phyloP scores from a whole-genome alignment of 116 monocot genomes.

The Posidonia oceanica region DNA sequence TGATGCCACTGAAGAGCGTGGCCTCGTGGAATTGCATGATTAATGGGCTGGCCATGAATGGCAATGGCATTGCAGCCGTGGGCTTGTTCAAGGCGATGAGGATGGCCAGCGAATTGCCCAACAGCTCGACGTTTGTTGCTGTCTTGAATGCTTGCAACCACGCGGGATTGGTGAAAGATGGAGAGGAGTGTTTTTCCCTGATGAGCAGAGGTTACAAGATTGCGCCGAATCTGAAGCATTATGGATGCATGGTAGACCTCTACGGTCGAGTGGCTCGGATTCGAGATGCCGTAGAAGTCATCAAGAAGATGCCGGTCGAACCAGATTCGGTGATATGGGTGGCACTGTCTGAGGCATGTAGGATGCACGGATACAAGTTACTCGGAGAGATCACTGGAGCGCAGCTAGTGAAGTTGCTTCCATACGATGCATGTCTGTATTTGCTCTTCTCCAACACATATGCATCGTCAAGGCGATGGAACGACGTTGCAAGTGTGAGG shows the following conservation, averaged over 20 bases:
- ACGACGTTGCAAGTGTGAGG: conserved; percentile 23
- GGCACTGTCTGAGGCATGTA: conserved; percentile 34
- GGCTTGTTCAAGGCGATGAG: conserved; percentile 15
- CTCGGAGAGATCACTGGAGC: conserved; percentile 41
- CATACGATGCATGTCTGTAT: conserved; percentile 34
- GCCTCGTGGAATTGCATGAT: conserved; percentile 33
- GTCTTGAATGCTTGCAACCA: conserved; percentile 32
- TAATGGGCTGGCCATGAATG: conserved; percentile 30
- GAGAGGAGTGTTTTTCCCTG: conserved; percentile 16
- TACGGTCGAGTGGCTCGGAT: conserved; percentile 24
- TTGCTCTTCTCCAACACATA: conserved; percentile 36
- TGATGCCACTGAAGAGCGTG: conserved; percentile 14
- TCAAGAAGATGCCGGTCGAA: conserved; percentile 13
- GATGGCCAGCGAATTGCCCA: conserved; percentile 1
- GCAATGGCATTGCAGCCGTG: conserved; percentile 9
- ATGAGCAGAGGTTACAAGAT: conserved; percentile 23
- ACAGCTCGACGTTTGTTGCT: conserved; percentile 22
- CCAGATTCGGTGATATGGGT: conserved; percentile 31
- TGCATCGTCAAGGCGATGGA: conserved; percentile 16
- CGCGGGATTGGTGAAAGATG: conserved; percentile 26
- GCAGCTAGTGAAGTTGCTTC: conserved; percentile 36
- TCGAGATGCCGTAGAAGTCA: conserved; percentile 15
- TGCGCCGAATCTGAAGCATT: conserved; percentile 21
- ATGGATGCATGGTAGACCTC: conserved; percentile 34
- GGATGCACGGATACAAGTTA: conserved; percentile 25